Evolutionary conservation across 2,329 filamentous ascomycete species (phyloP).

Genomic region (Aspergillus sp.): DNA sequence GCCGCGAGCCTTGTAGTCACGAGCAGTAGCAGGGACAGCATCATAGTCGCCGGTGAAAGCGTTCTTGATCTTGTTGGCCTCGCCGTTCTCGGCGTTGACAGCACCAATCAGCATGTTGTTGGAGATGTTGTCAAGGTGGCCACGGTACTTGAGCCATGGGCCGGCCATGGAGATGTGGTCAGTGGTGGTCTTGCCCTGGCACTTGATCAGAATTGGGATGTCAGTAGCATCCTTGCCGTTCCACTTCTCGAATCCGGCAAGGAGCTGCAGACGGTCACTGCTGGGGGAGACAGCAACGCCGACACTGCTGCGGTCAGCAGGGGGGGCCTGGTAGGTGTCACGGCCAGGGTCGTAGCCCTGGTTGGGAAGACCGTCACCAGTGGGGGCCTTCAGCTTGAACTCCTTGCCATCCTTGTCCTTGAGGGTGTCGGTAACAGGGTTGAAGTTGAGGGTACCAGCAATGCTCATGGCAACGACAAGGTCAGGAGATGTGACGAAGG

Average conservation of each 20-base stretch:
- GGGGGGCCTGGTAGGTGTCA: constrained; percentile 95
- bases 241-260: constrained; percentile 83
- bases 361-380: constrained; percentile 75
- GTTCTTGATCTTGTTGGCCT: constrained; percentile 98
- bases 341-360: constrained; percentile 86
- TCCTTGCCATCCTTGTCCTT: constrained; percentile 97
- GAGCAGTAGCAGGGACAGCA: constrained; percentile 87
- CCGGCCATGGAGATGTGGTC: constrained; percentile 98
- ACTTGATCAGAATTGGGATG: constrained; percentile 94
- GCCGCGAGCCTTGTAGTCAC: constrained; percentile 97
- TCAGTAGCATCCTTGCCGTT: constrained; percentile 84
- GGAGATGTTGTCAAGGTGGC: constrained; percentile 98
- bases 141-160: constrained; percentile 98
- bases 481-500: constrained; percentile 88
- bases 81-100: constrained; percentile 90
- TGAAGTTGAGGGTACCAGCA: constrained; percentile 85
- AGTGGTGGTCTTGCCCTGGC: constrained; percentile 92
- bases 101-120: constrained; percentile 99
- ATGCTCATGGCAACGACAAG: constrained; percentile 83
- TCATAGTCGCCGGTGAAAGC: constrained; percentile 77
- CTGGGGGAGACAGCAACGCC: constrained; percentile 79
- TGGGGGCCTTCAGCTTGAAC: constrained; percentile 80
- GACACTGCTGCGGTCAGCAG: constrained; percentile 71
- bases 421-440: constrained; percentile 86
- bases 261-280: constrained; percentile 91